A percentile compares a stretch with the other conserved stretches of the same genome.
Conservation (phyloP, 2,329 filamentous ascomycete species). For the Scolecobasidium constrictum region DNA sequence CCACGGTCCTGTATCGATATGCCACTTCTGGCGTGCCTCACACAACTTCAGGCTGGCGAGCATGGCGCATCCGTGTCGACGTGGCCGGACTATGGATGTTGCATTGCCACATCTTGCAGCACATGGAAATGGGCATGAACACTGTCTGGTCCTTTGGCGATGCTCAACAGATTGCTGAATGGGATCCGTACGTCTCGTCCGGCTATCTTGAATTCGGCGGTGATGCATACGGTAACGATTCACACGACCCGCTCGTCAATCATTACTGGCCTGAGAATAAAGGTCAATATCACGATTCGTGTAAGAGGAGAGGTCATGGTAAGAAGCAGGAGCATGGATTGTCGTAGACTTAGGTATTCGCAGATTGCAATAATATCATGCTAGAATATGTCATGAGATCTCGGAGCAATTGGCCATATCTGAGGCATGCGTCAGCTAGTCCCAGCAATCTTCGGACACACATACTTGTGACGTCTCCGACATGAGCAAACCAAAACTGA, state of each 20-base stretch:
- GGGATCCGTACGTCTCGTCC: conserved; percentile 21
- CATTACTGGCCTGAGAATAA: conserved; percentile 4
- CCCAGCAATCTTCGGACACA: too few species aligned
- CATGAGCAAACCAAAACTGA: too few species aligned
- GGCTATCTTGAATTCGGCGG: conserved; percentile 36
- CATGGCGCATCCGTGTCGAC: conserved; percentile 45
- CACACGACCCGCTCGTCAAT: conserved; percentile 12
- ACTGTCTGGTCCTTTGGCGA: conserved; percentile 37
- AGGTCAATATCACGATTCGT: too few species aligned
- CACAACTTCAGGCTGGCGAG: conserved; percentile 45
- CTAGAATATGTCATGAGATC: too few species aligned
- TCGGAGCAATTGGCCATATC: too few species aligned
- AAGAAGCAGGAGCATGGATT: too few species aligned
- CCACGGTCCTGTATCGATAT: conserved; percentile 48
- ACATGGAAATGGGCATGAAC: conserved; percentile 45
- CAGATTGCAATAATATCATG: too few species aligned
- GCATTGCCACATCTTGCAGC: conserved; percentile 48
- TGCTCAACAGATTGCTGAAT: conserved; percentile 25
- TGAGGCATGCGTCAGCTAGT: too few species aligned
- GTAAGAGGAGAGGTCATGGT: too few species aligned
- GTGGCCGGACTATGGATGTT: conserved; percentile 50
- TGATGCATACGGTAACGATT: conserved; percentile 26
- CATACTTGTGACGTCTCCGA: too few species aligned
- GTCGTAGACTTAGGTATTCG: too few species aligned
- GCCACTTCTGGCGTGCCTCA: conserved; percentile 27